Conservation (phyloP, 139 green algal genomes). For the Parachlorella kessleri region DNA sequence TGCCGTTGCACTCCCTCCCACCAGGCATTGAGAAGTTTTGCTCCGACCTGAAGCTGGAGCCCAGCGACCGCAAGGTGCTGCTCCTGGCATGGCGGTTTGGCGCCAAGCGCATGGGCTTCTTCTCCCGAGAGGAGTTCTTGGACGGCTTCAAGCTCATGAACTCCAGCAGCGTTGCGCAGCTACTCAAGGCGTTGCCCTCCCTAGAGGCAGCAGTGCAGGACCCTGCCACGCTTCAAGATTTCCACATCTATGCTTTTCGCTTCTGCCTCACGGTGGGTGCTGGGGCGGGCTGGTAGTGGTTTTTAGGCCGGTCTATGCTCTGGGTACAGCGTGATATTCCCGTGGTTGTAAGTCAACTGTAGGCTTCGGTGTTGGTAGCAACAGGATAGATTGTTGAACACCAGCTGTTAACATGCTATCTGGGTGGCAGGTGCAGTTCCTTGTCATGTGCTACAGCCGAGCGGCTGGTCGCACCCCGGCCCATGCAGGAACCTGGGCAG, state of each 20-base stretch:
- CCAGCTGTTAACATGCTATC: too few relatives aligned
- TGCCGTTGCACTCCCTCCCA: too few relatives aligned
- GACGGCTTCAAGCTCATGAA: slow-evolving; percentile 18
- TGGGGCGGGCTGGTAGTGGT: not conserved
- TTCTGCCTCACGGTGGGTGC: slow-evolving; percentile 58
- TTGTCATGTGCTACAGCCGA: too few relatives aligned
- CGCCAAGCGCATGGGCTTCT: slow-evolving; percentile 63
- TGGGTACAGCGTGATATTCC: too few relatives aligned
- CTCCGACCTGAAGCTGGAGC: slow-evolving; percentile 54
- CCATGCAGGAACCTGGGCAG: slow-evolving; percentile 53
- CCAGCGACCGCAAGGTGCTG: slow-evolving; percentile 55
- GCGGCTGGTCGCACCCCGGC: too few relatives aligned
- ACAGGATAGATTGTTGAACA: too few relatives aligned
- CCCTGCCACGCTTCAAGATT: slow-evolving; percentile 27
- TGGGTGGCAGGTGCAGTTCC: too few relatives aligned
- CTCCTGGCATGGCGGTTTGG: slow-evolving; percentile 60
- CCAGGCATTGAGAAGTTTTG: slow-evolving; percentile 66
- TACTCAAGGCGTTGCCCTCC: slow-evolving; percentile 40
- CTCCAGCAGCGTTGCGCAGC: slow-evolving; percentile 20
- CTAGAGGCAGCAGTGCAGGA: slow-evolving; percentile 20
- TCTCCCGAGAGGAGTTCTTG: slow-evolving; percentile 45
- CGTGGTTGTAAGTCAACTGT: too few relatives aligned
- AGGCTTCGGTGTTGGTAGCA: too few relatives aligned
- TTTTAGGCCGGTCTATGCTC: too few relatives aligned
- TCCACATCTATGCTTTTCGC: slow-evolving; percentile 62